phyloP scores from a whole-genome alignment of 331 rosid genomes.

The Cydonia oblonga region DNA sequence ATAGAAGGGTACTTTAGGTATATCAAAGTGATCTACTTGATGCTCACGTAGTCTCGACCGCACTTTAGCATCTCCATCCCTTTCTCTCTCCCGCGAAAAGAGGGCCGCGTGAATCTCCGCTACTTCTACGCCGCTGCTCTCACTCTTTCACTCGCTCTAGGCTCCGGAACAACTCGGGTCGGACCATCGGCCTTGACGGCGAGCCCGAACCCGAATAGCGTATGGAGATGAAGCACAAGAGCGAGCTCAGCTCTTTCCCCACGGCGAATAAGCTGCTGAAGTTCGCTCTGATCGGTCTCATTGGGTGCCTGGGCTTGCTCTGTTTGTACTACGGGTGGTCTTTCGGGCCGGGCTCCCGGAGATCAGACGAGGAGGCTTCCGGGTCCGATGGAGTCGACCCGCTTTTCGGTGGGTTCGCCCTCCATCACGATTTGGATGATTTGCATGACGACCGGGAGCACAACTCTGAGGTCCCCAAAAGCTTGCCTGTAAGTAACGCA shows the following conservation, averaged over 20 bases:
- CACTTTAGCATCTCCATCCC: not conserved
- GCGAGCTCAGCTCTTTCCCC: slow-evolving; percentile 8
- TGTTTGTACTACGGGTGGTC: slow-evolving; percentile 18
- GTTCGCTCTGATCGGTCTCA: slow-evolving; percentile 18
- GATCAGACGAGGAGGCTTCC: slow-evolving; percentile 21
- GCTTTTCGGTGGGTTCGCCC: slow-evolving; percentile 2
- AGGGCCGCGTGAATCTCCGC: too few relatives aligned
- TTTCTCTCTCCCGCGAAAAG: slow-evolving; percentile 19
- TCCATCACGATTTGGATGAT: slow-evolving; percentile 18
- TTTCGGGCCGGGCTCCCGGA: not conserved
- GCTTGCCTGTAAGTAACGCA: slow-evolving; percentile 32
- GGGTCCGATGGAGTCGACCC: slow-evolving; percentile 21
- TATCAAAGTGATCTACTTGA: too few relatives aligned
- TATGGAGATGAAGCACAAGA: slow-evolving; percentile 32
- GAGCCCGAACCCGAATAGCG: not conserved
- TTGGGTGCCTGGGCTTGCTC: slow-evolving; percentile 25
- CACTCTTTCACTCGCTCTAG: not conserved
- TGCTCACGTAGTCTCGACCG: not conserved
- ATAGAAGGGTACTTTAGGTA: too few relatives aligned
- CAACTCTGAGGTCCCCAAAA: slow-evolving; percentile 25
- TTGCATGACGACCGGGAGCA: slow-evolving; percentile 19
- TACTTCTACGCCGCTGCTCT: too few relatives aligned
- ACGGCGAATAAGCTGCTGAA: slow-evolving; percentile 14
- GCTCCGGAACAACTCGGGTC: not conserved
- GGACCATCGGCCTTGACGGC: not conserved